Base-by-base conservation (phyloP, 805 yeast species). In the Metschnikowia drakensbergensis region DNA sequence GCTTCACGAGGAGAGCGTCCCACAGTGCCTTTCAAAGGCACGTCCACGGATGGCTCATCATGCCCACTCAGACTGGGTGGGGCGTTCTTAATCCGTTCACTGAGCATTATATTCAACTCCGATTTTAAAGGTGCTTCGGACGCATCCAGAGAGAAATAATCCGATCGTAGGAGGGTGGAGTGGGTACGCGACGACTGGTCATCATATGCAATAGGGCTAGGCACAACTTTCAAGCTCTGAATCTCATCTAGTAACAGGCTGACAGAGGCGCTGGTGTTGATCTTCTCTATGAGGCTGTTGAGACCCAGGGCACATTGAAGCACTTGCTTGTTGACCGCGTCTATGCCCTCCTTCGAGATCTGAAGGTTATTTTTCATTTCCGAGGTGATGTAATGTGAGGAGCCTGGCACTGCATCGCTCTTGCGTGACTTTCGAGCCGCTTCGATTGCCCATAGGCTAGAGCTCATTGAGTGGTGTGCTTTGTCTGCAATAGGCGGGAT, bases 341-440 rank as follows among this genome's bases (percentile, higher is more conserved):
- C 54, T 53, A 76, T 71, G 46, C 68, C 63, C 37, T 65, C 67
- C 52, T 67, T 67, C 29, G 72, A 67, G 11, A 68, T 64, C 47
- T 61, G 58, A 59, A 76, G 62, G 41, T 49, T 51, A 26, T 42
- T 26, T 5, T 31, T 41, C 37, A 55, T 48, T 55, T 79, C 81
- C 43, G 62, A 62, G 31, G 76, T 67, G 42, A 78, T 66, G 81
- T 82, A 80, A 52, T 67, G 74, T 9, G 80, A 74, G 2, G 82
- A 65, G 5, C 83, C 85, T 1, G 81, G 81, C 4, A 75, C 67
- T n/a, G 62, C 52, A 30, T 60, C 64, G 34, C 56, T 51, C 25
- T 53, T 51, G 38, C 46, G 48, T 48, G 54, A 54, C 28, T 59
- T 60, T 47, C 59, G 59, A 46, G 68, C 65, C 17, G 72, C 72